Conservation (phyloP, 345 rosid species). For the Combretum micranthum region DNA sequence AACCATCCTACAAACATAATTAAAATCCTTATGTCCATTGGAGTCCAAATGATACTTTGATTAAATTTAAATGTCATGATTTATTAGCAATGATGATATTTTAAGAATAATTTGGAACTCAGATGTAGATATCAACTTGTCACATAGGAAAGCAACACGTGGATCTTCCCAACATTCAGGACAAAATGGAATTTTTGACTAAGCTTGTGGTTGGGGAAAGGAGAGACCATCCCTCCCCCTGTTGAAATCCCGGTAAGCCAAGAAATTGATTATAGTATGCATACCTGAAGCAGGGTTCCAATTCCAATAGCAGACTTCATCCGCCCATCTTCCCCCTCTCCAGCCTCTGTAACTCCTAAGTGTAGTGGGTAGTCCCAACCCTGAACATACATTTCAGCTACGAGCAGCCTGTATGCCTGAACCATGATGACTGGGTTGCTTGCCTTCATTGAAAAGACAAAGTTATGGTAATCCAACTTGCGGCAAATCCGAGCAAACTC, state of each 20-base stretch:
- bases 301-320: conserved; percentile 99
- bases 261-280: background rate
- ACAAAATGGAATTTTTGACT: no score
- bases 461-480: conserved; percentile 91
- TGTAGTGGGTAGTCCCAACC: conserved; percentile 99
- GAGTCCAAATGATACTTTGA: background rate
- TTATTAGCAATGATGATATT: no score
- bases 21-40: conserved; percentile 4
- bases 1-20: conserved; percentile 67
- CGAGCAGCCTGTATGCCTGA: conserved; percentile 90
- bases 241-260: background rate
- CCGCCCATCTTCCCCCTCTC: conserved; percentile 99
- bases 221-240: no score
- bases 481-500: conserved; percentile 96
- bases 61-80: background rate
- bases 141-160: no score
- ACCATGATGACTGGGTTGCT: conserved; percentile 99
- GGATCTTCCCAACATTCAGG: no score
- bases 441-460: conserved; percentile 98
- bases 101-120: no score
- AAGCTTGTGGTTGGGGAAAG: no score
- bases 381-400: conserved; percentile 90
- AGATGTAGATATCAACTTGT: no score
- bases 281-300: conserved; percentile 94
- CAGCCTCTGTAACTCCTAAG: conserved; percentile 98